Evolutionary conservation across 129 eudicot genomes (phyloP), one percentile per base, ranked within the genome.

Genomic region (Helianthus tuberosus): DNA sequence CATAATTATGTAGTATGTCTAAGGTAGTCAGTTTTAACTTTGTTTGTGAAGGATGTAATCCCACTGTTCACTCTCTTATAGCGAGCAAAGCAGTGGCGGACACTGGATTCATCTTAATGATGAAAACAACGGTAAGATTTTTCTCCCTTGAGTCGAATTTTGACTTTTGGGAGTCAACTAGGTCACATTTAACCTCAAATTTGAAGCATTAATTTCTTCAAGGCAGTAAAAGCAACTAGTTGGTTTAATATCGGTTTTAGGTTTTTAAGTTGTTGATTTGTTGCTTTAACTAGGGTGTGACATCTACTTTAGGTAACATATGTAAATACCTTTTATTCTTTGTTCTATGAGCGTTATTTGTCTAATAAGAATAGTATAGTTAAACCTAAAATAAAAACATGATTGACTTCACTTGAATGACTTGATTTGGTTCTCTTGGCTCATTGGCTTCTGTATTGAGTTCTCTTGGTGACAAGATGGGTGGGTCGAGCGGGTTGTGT

Each of bases 51-150:
- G 66, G 63, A 47, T 29, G 69, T 73, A 60, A 60, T 61, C 61
- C 69, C 77, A 73, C 77, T 73, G 77, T 73, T 73, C 77, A 73
- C 77, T 73, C 77, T 61, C 77, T 73, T 46, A n/a, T 73, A 61
- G 69, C 61, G 77, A 73, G 69, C 77, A 73, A 71, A 73, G 77
- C 77, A 73, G 77, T 73, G 61, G 77, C 69, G 50, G 69, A 73
- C 69, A 61, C 16, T 15, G 77, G 77, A 47, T 73, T 73, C 77
- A 61, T 73, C 48, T 73, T 73, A 73, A 36, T 73, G 64, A 73
- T 73, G 69, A 73, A 27, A 46, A 47, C 11, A 60, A 35, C 0
- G 68, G 69, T 60, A 73, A 73, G 59, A 51, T 46, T 47, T 73
- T 73, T 61, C 49, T 73, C 60, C 77, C 61, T 46, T 10, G 66